A percentile compares a stretch with the other conserved stretches of the same genome.
phyloP scores from a whole-genome alignment of 1,284 basidiomycete genomes.

The Apiotrichum porosum region DNA sequence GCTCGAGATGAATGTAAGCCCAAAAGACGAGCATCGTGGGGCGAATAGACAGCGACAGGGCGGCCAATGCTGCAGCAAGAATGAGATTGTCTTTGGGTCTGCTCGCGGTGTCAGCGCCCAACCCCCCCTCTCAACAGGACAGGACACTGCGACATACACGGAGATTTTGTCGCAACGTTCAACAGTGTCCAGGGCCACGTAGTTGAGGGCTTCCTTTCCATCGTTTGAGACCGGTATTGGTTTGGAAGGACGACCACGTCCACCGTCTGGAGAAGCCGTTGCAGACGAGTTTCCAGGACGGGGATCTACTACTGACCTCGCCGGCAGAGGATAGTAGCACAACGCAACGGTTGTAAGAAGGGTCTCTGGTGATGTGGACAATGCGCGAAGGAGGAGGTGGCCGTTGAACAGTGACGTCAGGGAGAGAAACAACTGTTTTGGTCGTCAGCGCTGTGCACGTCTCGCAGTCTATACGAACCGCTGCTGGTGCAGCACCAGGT shows the following conservation, averaged over 20 bases:
- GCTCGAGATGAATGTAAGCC: constrained; percentile 59
- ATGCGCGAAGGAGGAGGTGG: constrained; percentile 75
- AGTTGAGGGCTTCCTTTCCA: too few relatives aligned
- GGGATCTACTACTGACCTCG: too few relatives aligned
- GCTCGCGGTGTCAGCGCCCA: background rate
- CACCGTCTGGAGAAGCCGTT: too few relatives aligned
- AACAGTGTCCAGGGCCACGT: constrained; percentile 1
- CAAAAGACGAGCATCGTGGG: constrained; percentile 85
- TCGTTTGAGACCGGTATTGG: too few relatives aligned
- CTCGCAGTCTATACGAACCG: too few relatives aligned
- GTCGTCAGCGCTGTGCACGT: constrained; percentile 2
- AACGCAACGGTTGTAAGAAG: constrained; percentile 76
- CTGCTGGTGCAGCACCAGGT: constrained; percentile 56
- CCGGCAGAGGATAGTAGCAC: constrained; percentile 66
- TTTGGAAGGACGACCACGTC: too few relatives aligned
- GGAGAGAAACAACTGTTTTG: constrained; percentile 69
- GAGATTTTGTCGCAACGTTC: background rate
- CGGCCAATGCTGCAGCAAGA: constrained; percentile 58
- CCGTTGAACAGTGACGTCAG: constrained; percentile 81
- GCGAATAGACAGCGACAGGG: constrained; percentile 70
- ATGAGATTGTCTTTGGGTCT: constrained; percentile 29
- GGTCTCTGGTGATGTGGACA: constrained; percentile 92
- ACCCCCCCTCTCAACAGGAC: too few relatives aligned
- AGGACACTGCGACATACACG: background rate
- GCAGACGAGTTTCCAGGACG: too few relatives aligned